A percentile compares a stretch with the other conserved stretches of the same genome.
Evolutionary conservation across 2,329 filamentous ascomycete species (phyloP).

Genomic region (Alternaria triticina): DNA sequence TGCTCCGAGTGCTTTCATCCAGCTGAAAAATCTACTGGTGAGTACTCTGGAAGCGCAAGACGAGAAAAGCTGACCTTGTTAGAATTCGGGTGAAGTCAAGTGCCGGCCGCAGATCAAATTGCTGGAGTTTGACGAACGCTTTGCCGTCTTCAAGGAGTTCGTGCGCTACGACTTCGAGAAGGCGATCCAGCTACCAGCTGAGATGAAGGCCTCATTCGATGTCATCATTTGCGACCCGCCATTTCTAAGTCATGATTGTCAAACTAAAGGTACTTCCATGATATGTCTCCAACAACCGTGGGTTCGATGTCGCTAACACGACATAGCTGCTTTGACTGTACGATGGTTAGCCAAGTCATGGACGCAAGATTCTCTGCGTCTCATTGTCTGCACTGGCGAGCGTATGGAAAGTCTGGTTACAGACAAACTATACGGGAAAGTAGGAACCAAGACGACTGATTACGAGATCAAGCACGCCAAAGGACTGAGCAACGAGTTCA

Average conservation of each 20-base stretch:
- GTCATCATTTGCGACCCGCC: conserved; percentile 78
- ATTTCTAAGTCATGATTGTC: conserved; percentile 80
- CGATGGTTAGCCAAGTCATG: conserved; percentile 71
- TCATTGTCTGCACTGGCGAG: conserved; percentile 80
- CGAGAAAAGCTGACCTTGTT: not conserved
- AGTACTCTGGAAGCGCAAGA: conserved; percentile 24
- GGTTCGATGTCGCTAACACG: conserved; percentile 11
- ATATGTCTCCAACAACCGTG: not conserved
- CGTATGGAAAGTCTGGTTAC: conserved; percentile 70
- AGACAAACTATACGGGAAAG: conserved; percentile 68
- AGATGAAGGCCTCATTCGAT: conserved; percentile 70
- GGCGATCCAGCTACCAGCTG: conserved; percentile 68
- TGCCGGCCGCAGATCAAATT: conserved; percentile 65
- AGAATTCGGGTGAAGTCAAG: conserved; percentile 40
- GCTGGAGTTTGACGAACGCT: conserved; percentile 77
- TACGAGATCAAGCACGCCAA: conserved; percentile 74
- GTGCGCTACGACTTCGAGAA: conserved; percentile 75
- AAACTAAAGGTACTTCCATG: conserved; percentile 68
- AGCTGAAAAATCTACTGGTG: conserved; percentile 73
- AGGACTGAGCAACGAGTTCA: conserved; percentile 80
- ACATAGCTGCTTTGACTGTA: conserved; percentile 72
- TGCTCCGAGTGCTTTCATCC: conserved; percentile 78
- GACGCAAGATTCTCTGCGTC: conserved; percentile 39
- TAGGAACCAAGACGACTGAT: conserved; percentile 68
- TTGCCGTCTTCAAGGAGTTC: conserved; percentile 76